A percentile compares a stretch with the other conserved stretches of the same genome.
Conservation (phyloP, 2,329 filamentous ascomycete species). For the Hymenoscyphus salicellus region DNA sequence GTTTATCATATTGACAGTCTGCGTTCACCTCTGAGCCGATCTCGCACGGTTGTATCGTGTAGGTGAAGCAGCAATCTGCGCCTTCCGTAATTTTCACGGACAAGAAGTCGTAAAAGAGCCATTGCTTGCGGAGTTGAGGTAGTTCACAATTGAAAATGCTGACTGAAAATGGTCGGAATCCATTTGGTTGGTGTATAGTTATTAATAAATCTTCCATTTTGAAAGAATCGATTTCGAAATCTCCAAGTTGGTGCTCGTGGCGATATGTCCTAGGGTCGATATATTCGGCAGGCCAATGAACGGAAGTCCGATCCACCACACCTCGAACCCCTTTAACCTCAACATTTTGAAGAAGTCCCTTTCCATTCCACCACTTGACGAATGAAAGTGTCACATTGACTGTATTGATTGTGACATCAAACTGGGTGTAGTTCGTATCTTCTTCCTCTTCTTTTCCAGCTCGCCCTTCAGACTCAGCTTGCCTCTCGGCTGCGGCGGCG, state of each 20-base stretch:
- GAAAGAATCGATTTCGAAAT: constrained; percentile 96
- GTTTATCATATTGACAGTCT: constrained; percentile 53
- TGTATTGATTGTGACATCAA: constrained; percentile 89
- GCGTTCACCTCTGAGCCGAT: too few species aligned
- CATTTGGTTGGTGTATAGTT: constrained; percentile 83
- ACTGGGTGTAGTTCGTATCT: constrained; percentile 96
- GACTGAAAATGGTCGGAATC: constrained; percentile 90
- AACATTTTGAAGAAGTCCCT: constrained; percentile 84
- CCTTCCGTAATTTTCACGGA: constrained; percentile 95
- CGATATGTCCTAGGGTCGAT: constrained; percentile 83
- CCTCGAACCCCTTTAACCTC: constrained; percentile 92
- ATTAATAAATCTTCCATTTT: constrained; percentile 91
- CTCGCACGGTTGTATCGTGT: constrained; percentile 94
- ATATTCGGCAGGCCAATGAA: constrained; percentile 66
- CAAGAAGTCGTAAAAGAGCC: constrained; percentile 96
- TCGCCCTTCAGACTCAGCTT: constrained; percentile 46
- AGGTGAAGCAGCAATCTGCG: constrained; percentile 90
- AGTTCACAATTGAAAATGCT: constrained; percentile 96
- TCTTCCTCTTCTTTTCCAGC: constrained; percentile 52
- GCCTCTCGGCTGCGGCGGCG: constrained; percentile 71
- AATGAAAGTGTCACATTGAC: constrained; percentile 97
- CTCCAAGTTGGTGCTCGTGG: constrained; percentile 82
- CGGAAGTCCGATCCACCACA: constrained; percentile 83
- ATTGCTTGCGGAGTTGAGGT: constrained; percentile 88
- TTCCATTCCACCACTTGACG: constrained; percentile 98